phyloP scores from a whole-genome alignment of 2,329 filamentous ascomycete species.

The Trichoderma arundinaceum region DNA sequence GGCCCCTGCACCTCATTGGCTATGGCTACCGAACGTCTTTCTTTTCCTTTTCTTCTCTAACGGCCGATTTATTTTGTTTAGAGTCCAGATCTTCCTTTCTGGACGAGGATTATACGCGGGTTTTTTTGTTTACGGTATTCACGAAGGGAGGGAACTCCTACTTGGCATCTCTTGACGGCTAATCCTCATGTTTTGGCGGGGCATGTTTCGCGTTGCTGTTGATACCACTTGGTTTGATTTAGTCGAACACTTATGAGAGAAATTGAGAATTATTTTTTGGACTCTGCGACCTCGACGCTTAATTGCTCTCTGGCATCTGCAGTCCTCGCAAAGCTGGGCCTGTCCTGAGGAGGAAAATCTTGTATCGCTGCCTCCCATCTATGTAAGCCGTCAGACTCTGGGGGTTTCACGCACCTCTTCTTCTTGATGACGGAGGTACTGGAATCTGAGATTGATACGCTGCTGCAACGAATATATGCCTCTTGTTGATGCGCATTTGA shows the following conservation, averaged over 20 bases:
- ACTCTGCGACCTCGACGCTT: background rate
- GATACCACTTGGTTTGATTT: constrained; percentile 33
- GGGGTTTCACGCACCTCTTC: no score
- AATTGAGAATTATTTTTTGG: constrained; percentile 18
- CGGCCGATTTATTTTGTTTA: constrained; percentile 18
- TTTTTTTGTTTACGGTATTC: constrained; percentile 19
- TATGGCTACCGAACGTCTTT: constrained; percentile 1
- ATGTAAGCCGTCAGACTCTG: no score
- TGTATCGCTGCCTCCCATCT: no score
- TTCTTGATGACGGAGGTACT: no score
- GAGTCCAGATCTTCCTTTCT: constrained; percentile 21
- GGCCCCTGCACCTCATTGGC: background rate
- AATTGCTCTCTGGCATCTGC: background rate
- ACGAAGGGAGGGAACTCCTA: constrained; percentile 27
- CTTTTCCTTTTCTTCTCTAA: constrained; percentile 25
- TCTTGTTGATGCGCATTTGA: no score
- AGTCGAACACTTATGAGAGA: constrained; percentile 28
- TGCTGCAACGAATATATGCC: no score
- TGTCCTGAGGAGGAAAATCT: no score
- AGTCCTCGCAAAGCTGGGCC: no score
- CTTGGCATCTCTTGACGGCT: constrained; percentile 27
- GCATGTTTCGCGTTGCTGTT: constrained; percentile 28
- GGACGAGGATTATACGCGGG: constrained; percentile 8
- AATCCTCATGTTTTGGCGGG: constrained; percentile 22
- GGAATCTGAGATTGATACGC: no score